These are phyloP conservation scores for Clohesyomyces aquaticus DNA, from an alignment of 495 filamentous ascomycete genomes.

Conservation along the genomic window DNA sequence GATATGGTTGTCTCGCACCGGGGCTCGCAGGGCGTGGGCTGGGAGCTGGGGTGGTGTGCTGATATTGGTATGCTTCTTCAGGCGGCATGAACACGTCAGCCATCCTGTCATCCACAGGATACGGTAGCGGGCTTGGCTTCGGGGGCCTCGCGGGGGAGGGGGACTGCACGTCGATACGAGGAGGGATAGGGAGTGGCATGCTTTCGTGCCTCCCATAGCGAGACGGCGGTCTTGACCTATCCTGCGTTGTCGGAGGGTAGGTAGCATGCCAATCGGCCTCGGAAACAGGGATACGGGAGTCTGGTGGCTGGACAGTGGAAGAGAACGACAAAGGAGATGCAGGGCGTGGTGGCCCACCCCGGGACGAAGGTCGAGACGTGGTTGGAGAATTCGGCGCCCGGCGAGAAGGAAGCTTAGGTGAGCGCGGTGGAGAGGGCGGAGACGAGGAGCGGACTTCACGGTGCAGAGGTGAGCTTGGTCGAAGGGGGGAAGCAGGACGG, in stretches of 20 bases:
- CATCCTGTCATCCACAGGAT: constrained; percentile 35
- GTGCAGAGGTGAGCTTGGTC: constrained; percentile 15
- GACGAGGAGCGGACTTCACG: constrained; percentile 3
- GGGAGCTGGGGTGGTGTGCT: constrained; percentile 12
- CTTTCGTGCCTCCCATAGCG: constrained; percentile 25
- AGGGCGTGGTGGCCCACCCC: constrained; percentile 12
- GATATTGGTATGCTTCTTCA: constrained; percentile 32
- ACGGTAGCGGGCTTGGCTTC: constrained; percentile 26
- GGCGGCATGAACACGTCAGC: constrained; percentile 34
- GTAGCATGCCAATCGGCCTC: constrained; percentile 35
- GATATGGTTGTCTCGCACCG: constrained; percentile 9
- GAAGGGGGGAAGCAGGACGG: constrained; percentile 18
- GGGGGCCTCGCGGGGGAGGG: constrained; percentile 33
- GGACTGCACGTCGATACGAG: constrained; percentile 34
- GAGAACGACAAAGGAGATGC: constrained; percentile 19
- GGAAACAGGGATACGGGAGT: constrained; percentile 9
- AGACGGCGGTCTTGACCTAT: constrained; percentile 24
- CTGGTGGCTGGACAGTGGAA: neutral
- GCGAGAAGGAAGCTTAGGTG: constrained; percentile 25
- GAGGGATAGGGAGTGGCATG: constrained; percentile 28
- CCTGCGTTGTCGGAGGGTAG: constrained; percentile 23
- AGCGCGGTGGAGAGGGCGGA: constrained; percentile 30
- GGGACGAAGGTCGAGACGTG: constrained; percentile 30
- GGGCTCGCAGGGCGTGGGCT: neutral
- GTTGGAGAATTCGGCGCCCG: constrained; percentile 19